These are phyloP conservation scores for Collybiopsis luxurians DNA, from an alignment of 768 basidiomycete species.

Conservation along the genomic window DNA sequence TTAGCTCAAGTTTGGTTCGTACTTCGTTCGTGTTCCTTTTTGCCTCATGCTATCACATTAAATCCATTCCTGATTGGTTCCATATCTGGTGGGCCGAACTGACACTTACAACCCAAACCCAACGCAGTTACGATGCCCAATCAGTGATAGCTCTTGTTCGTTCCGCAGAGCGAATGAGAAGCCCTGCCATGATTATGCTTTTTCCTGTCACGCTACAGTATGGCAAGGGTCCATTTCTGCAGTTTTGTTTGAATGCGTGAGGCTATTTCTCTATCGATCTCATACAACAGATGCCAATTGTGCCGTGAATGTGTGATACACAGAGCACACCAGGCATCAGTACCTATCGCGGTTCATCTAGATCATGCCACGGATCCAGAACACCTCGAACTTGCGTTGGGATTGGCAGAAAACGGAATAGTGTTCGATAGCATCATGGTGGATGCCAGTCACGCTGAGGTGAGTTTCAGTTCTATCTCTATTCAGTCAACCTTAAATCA, in stretches of 20 bases:
- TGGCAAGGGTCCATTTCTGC: slow-evolving; percentile 43
- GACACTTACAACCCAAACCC: not conserved
- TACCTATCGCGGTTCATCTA: slow-evolving; percentile 46
- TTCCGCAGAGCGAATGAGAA: slow-evolving; percentile 43
- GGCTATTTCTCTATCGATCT: no score
- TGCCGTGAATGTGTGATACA: no score
- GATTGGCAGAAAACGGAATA: slow-evolving; percentile 43
- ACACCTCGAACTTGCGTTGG: slow-evolving; percentile 42
- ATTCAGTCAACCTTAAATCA: not conserved
- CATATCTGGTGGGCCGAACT: no score
- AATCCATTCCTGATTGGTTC: no score
- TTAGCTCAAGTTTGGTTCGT: slow-evolving; percentile 40
- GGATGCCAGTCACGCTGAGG: slow-evolving; percentile 47
- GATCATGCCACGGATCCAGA: slow-evolving; percentile 47
- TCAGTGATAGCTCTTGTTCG: slow-evolving; percentile 43
- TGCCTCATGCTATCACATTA: no score
- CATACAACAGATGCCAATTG: no score
- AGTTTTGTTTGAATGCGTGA: slow-evolving; percentile 41
- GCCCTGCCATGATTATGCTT: slow-evolving; percentile 43
- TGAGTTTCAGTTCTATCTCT: slow-evolving; percentile 10
- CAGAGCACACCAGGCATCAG: slow-evolving; percentile 44
- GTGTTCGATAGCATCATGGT: slow-evolving; percentile 51
- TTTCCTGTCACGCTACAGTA: slow-evolving; percentile 45
- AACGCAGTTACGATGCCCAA: slow-evolving; percentile 40
- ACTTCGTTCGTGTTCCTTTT: no score